Evolutionary conservation across 129 eudicot species (phyloP), one percentile per base, ranked within the genome.

Genomic region (Artemisia argyi): DNA sequence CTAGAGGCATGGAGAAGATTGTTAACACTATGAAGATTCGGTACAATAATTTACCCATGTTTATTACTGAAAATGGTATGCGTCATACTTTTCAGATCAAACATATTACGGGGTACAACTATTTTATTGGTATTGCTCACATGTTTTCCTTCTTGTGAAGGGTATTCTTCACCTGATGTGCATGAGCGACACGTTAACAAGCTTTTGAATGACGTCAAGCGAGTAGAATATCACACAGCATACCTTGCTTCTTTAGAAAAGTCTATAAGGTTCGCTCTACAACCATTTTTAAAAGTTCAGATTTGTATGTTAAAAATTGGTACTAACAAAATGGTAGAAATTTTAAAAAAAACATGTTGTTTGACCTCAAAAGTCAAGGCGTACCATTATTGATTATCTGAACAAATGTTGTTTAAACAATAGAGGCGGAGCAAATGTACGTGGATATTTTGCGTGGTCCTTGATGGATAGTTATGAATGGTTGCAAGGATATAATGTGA

Each of bases 361-460:
- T 77, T 61, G 46, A 77, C 8, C 50, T 63, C 3, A 62, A 49
- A 60, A 24, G 49, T 17, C 42, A 47, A 44, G 24, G 14, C 44
- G 49, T 46, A 15, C 20, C 30, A 51, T n/a, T 68, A 30, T 28
- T 44, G 7, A 44, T 72, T 15, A 14, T 32, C 0, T 32, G 16
- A 58, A 59, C 20, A 51, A 71, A 12, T 3, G 18, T 50, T 19
- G 22, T 61, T 44, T 15, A 66, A 22, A 28, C 44, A 28, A 66
- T 71, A 89, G 96, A 79, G 78, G 70, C 24, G 98, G 95, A n/a
- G 92, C 95, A 9, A 84, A 93, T 69, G 96, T 93, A n/a, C 86
- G 88, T 3, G 96, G 96, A 3, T 89, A 89, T 76, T 89, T 89
- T 14, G 48, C 78, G n/a, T 88, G 97, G 97, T 83, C 85, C 9